These are phyloP conservation scores for Xylaria longipes DNA, from an alignment of 495 filamentous ascomycete species.

Conservation along the genomic window DNA sequence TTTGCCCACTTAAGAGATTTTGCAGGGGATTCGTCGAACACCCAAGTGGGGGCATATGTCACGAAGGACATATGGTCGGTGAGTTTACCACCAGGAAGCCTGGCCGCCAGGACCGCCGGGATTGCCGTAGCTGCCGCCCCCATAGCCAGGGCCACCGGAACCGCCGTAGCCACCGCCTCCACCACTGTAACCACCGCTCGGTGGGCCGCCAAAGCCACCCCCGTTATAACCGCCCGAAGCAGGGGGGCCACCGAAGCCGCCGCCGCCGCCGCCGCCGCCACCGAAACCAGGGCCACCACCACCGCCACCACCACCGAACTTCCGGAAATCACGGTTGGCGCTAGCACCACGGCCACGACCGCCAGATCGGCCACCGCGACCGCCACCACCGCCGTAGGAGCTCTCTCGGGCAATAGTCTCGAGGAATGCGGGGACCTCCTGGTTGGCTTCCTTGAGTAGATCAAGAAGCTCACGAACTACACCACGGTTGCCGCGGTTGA, in stretches of 20 bases:
- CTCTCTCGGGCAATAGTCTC: slow-evolving; percentile 97
- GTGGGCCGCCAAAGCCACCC: slow-evolving; percentile 58
- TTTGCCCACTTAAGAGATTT: not conserved
- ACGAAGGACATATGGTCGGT: slow-evolving; percentile 19
- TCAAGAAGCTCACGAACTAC: slow-evolving; percentile 95
- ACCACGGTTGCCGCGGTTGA: slow-evolving; percentile 98
- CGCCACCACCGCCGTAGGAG: slow-evolving; percentile 75
- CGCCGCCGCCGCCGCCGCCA: slow-evolving; percentile 49
- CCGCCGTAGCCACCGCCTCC: slow-evolving; percentile 63
- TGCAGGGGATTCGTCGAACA: slow-evolving; percentile 4
- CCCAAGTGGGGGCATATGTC: slow-evolving; percentile 12
- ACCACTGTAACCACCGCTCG: slow-evolving; percentile 70
- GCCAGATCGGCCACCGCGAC: slow-evolving; percentile 73
- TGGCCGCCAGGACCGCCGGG: slow-evolving; percentile 81
- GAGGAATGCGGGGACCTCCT: slow-evolving; percentile 91
- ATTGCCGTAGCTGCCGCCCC: slow-evolving; percentile 82
- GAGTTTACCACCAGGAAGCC: slow-evolving; percentile 92
- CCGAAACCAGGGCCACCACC: slow-evolving; percentile 51
- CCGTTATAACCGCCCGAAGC: slow-evolving; percentile 51
- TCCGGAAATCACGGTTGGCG: slow-evolving; percentile 88
- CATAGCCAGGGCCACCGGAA: slow-evolving; percentile 71
- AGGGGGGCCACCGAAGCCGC: slow-evolving; percentile 56
- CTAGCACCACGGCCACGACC: slow-evolving; percentile 68
- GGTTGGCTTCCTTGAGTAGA: slow-evolving; percentile 95
- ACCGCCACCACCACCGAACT: slow-evolving; percentile 66